These are phyloP conservation scores for Trichoderma simmonsii DNA, from an alignment of 2,329 filamentous ascomycete species.

Conservation along the genomic window DNA sequence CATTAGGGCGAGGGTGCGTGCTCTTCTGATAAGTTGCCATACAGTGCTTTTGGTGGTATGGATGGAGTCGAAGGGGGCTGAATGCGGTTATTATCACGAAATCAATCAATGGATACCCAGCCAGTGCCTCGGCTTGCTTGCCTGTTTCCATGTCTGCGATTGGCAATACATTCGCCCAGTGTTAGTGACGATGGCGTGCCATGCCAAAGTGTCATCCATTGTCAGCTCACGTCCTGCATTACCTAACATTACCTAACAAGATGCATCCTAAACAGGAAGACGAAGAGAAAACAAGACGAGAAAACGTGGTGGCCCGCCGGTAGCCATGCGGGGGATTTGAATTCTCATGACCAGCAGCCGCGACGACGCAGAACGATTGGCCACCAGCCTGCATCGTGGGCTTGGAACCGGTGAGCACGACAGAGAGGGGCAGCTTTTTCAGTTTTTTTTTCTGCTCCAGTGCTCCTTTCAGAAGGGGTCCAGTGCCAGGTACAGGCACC, in stretches of 20 bases:
- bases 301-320: conserved; percentile 9
- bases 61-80: neutral
- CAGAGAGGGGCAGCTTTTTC: neutral
- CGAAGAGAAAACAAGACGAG: neutral
- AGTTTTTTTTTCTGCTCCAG: neutral
- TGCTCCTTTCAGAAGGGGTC: neutral
- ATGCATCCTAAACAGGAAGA: neutral
- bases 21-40: neutral
- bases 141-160: neutral
- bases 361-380: neutral
- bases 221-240: conserved; percentile 1
- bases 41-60: neutral
- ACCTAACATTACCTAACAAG: conserved; percentile 14
- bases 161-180: neutral
- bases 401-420: conserved; percentile 5
- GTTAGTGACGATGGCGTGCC: neutral
- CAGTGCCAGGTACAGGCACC: conserved; percentile 11
- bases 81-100: neutral
- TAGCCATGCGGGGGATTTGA: conserved; percentile 10
- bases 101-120: neutral
- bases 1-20: neutral
- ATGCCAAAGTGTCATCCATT: neutral
- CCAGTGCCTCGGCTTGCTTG: neutral
- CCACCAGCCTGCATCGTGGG: neutral
- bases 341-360: conserved; percentile 11